Evolutionary conservation across 805 yeast genomes (phyloP).

Genomic region (Lipomyces sp.): DNA sequence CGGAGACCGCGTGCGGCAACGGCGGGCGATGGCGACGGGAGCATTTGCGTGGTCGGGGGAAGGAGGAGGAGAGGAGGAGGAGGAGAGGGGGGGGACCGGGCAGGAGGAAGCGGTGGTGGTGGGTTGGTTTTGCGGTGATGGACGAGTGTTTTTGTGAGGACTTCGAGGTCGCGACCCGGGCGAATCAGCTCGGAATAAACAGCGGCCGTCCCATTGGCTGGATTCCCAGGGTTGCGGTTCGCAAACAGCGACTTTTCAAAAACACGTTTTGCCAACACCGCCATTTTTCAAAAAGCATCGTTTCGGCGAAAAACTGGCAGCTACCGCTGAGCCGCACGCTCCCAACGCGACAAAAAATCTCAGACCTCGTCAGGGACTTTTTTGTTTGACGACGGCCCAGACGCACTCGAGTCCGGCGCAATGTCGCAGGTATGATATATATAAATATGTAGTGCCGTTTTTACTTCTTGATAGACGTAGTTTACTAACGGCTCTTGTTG

Average conservation of each 20-base stretch:
- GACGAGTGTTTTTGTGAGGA: neutral
- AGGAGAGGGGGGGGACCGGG: neutral
- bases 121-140: too few species aligned
- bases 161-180: neutral
- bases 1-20: slow-evolving; percentile 11
- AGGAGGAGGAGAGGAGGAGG: slow-evolving; percentile 5
- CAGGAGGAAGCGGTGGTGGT: neutral
- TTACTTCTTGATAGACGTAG: neutral
- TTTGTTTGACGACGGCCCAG: neutral
- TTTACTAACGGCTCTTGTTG: too few species aligned
- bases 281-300: neutral
- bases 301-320: neutral
- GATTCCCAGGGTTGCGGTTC: neutral
- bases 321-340: neutral
- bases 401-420: too few species aligned
- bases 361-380: neutral
- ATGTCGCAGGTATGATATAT: slow-evolving; percentile 24
- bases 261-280: neutral
- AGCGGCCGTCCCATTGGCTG: slow-evolving; percentile 8
- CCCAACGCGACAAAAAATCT: neutral
- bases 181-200: slow-evolving; percentile 8
- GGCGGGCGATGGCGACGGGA: slow-evolving; percentile 1
- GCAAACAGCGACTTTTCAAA: neutral
- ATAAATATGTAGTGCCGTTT: too few species aligned
- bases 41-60: neutral